These are phyloP conservation scores for Penicillium ucsense DNA, from an alignment of 495 filamentous ascomycete species.

Conservation along the genomic window DNA sequence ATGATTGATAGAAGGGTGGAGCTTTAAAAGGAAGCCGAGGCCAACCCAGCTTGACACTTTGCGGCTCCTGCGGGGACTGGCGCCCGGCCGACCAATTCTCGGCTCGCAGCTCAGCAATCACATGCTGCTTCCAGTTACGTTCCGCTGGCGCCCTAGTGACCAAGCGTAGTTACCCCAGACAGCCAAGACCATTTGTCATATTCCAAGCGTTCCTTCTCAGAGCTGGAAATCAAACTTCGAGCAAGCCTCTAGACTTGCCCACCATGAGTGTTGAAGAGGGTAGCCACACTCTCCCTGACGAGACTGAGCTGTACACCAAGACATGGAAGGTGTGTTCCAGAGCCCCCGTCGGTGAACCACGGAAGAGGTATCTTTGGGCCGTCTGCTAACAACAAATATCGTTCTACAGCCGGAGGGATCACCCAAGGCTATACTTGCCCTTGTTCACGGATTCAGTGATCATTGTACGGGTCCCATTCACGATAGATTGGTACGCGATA, in stretches of 20 bases:
- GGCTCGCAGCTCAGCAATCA: not conserved
- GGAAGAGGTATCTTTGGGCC: not conserved
- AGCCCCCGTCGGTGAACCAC: not conserved
- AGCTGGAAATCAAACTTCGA: too few relatives aligned
- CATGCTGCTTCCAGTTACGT: not conserved
- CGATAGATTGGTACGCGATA: too few relatives aligned
- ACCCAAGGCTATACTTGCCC: constrained; percentile 57
- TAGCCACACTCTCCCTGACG: constrained; percentile 35
- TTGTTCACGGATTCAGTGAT: constrained; percentile 84
- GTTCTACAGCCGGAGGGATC: constrained; percentile 36
- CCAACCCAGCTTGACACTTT: too few relatives aligned
- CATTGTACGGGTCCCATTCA: constrained; percentile 35
- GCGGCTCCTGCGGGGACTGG: too few relatives aligned
- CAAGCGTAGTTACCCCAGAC: too few relatives aligned
- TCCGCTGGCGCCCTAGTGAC: not conserved
- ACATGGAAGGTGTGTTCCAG: constrained; percentile 63
- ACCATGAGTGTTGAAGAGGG: constrained; percentile 24
- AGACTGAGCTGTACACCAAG: constrained; percentile 64
- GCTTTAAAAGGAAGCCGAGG: too few relatives aligned
- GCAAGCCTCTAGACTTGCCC: not conserved
- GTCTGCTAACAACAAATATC: not conserved
- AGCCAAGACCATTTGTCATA: too few relatives aligned
- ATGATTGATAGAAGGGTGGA: too few relatives aligned
- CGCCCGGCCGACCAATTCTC: not conserved
- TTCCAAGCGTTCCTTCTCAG: too few relatives aligned